These are phyloP conservation scores for Hygrocybe coccinea DNA, from an alignment of 768 basidiomycete species.

Conservation along the genomic window DNA sequence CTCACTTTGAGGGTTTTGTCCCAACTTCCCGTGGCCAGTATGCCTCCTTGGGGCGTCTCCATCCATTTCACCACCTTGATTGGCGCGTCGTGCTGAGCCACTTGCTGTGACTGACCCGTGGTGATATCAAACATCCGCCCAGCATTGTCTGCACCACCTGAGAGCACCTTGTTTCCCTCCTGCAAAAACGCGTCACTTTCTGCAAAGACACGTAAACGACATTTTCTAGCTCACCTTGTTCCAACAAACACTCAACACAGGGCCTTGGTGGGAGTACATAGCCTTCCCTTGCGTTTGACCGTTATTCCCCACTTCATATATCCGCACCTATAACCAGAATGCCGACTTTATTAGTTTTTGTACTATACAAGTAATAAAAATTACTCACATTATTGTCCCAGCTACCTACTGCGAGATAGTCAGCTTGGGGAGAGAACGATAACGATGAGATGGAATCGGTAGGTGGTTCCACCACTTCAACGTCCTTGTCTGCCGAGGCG, in stretches of 20 bases:
- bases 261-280: conserved; percentile 65
- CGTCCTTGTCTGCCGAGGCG: conserved; percentile 38
- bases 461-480: conserved; percentile 59
- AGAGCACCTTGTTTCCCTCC: conserved; percentile 89
- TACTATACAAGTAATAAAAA: too few relatives aligned
- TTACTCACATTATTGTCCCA: conserved; percentile 68
- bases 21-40: conserved; percentile 94
- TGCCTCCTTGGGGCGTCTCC: conserved; percentile 57
- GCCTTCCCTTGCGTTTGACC: conserved; percentile 61
- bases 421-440: conserved; percentile 60
- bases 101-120: conserved; percentile 75
- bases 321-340: conserved; percentile 46
- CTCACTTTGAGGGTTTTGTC: conserved; percentile 92
- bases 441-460: conserved; percentile 64
- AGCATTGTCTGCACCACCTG: conserved; percentile 91
- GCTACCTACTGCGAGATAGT: conserved; percentile 67
- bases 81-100: conserved; percentile 88
- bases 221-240: conserved; percentile 43
- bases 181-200: conserved; percentile 25
- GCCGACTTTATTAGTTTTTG: not conserved
- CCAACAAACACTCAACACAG: conserved; percentile 69
- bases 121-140: conserved; percentile 89
- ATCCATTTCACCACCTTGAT: conserved; percentile 80
- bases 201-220: not conserved
- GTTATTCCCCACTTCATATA: conserved; percentile 66